Evolutionary conservation across 2,329 filamentous ascomycete species (phyloP).

Genomic region (Aspergillus candidus): DNA sequence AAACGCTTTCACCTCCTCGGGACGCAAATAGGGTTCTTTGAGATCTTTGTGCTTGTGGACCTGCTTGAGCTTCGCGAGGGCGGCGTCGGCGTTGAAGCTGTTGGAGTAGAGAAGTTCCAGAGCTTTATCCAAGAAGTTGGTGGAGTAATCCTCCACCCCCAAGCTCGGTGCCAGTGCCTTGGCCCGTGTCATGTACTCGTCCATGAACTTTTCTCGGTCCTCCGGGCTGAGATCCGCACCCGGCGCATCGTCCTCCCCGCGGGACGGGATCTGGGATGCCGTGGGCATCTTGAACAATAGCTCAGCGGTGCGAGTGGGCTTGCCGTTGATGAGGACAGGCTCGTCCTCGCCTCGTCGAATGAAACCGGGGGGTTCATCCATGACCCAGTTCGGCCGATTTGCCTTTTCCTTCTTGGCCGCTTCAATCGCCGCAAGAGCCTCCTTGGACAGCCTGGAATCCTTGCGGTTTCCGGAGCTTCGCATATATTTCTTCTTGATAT

Average conservation of each 20-base stretch:
- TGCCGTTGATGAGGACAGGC: slow-evolving; percentile 54
- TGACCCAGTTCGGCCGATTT: slow-evolving; percentile 83
- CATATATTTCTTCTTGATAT: slow-evolving; percentile 71
- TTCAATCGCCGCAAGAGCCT: slow-evolving; percentile 71
- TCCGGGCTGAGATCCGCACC: slow-evolving; percentile 29
- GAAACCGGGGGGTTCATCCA: slow-evolving; percentile 85
- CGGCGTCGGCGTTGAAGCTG: slow-evolving; percentile 64
- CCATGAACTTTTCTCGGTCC: slow-evolving; percentile 55
- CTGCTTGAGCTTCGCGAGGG: slow-evolving; percentile 63
- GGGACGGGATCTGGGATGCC: slow-evolving; percentile 41
- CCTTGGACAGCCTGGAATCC: slow-evolving; percentile 70
- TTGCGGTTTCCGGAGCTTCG: slow-evolving; percentile 62
- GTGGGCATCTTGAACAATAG: slow-evolving; percentile 72
- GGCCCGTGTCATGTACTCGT: slow-evolving; percentile 69
- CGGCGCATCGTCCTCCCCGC: slow-evolving; percentile 39
- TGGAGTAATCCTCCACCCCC: slow-evolving; percentile 68
- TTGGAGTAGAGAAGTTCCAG: slow-evolving; percentile 65
- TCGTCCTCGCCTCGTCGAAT: slow-evolving; percentile 76
- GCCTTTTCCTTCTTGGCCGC: slow-evolving; percentile 73
- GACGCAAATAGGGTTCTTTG: slow-evolving; percentile 74
- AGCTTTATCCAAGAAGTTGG: slow-evolving; percentile 83
- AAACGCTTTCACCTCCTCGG: slow-evolving; percentile 79
- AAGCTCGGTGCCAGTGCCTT: slow-evolving; percentile 59
- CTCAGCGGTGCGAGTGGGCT: slow-evolving; percentile 68
- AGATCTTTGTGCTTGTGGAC: slow-evolving; percentile 64